Evolutionary conservation across 106 monocot genomes (phyloP).

Genomic region (Dendrobium huoshanense): DNA sequence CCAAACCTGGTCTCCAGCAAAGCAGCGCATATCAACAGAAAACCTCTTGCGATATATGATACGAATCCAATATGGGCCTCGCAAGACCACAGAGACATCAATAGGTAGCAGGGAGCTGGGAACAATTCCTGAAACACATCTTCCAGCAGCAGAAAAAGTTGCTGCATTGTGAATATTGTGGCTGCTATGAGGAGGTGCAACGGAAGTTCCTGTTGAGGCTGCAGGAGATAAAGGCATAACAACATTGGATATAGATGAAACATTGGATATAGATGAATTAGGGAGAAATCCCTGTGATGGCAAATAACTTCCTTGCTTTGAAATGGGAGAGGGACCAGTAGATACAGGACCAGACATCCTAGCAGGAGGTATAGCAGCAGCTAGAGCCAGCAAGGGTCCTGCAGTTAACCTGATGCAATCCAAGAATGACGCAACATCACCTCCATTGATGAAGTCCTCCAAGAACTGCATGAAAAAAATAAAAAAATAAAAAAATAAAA

Average conservation of each 20-base stretch:
- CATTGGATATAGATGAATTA: constrained; percentile 39
- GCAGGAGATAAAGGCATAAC: constrained; percentile 33
- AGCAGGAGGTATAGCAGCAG: constrained; percentile 92
- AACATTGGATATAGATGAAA: constrained; percentile 33
- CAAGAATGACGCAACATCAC: constrained; percentile 92
- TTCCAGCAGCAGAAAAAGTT: constrained; percentile 69
- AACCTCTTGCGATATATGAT: constrained; percentile 99
- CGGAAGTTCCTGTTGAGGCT: constrained; percentile 14
- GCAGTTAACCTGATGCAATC: constrained; percentile 96
- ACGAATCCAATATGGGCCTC: constrained; percentile 97
- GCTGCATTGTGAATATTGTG: constrained; percentile 56
- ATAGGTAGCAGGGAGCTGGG: constrained; percentile 92
- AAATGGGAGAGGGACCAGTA: constrained; percentile 35
- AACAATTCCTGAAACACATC: constrained; percentile 90
- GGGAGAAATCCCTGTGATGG: constrained; percentile 46
- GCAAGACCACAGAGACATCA: constrained; percentile 92
- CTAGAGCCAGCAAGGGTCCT: constrained; percentile 91
- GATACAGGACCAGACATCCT: constrained; percentile 75
- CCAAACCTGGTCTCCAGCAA: constrained; percentile 99
- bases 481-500: too few relatives aligned
- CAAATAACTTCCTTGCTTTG: constrained; percentile 40
- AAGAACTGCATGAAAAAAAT: constrained; percentile 58
- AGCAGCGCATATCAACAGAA: constrained; percentile 97
- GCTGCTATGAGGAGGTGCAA: constrained; percentile 32
- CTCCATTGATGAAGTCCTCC: constrained; percentile 97